Percentiles rank a stretch among this genome's conserved stretches.
Evolutionary conservation across 73 alveolate species (phyloP).

Genomic region (Tetrahymena elliotti): DNA sequence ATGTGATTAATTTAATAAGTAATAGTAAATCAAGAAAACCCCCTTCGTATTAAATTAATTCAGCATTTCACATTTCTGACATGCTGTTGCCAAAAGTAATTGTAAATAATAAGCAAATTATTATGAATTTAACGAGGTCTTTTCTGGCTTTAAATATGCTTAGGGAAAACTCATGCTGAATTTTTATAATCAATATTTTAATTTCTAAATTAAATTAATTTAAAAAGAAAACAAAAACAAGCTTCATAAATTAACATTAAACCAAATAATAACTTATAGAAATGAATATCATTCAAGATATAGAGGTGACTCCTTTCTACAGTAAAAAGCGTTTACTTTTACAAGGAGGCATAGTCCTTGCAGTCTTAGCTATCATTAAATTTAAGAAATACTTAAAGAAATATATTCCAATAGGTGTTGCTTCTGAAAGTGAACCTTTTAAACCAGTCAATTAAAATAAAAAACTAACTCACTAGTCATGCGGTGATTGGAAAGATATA

Average conservation of each 20-base stretch:
- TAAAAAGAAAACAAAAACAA: not conserved
- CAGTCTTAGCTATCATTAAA: not conserved
- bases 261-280: not conserved
- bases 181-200: not conserved
- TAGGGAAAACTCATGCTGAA: not conserved
- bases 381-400: not conserved
- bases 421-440: not conserved
- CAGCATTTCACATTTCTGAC: not conserved
- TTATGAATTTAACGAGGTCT: not conserved
- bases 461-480: not conserved
- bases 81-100: not conserved
- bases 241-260: not conserved
- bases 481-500: not conserved
- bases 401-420: not conserved
- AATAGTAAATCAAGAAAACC: not conserved
- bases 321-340: not conserved
- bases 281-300: not conserved
- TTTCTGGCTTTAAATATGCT: not conserved
- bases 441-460: not conserved
- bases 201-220: not conserved
- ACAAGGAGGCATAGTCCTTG: not conserved
- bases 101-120: not conserved
- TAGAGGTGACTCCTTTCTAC: not conserved
- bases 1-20: not conserved
- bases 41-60: not conserved